Conservation (phyloP, 208 protist species). For the Trypanosomatidae sp. region DNA sequence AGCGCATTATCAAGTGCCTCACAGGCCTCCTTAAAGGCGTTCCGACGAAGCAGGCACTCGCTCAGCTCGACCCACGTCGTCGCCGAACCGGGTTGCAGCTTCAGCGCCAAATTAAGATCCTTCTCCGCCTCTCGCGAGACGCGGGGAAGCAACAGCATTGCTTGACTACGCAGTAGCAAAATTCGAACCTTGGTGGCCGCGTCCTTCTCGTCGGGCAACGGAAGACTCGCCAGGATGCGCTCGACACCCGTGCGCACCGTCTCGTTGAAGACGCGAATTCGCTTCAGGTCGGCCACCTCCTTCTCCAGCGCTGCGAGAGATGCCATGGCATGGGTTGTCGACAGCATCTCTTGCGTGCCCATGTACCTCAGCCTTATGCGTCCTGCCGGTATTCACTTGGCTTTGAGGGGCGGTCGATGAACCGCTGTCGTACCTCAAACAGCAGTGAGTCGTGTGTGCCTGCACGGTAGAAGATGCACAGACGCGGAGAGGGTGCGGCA, state of each 20-base stretch:
- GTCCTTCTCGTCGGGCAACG: slow-evolving; percentile 51
- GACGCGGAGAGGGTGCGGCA: neutral
- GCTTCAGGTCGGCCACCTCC: slow-evolving; percentile 46
- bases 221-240: slow-evolving; percentile 42
- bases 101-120: slow-evolving; percentile 72
- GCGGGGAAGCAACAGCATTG: slow-evolving; percentile 58
- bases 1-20: slow-evolving; percentile 77
- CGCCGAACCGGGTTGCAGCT: slow-evolving; percentile 46
- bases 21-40: slow-evolving; percentile 74
- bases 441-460: neutral
- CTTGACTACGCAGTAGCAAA: slow-evolving; percentile 59
- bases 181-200: slow-evolving; percentile 57
- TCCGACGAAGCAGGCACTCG: slow-evolving; percentile 75
- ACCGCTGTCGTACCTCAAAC: neutral
- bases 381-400: neutral
- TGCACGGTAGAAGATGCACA: neutral
- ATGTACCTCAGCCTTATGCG: neutral
- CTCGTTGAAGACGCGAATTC: slow-evolving; percentile 65
- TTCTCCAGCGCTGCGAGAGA: slow-evolving; percentile 52
- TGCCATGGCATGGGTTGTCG: slow-evolving; percentile 4
- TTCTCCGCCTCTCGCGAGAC: slow-evolving; percentile 77
- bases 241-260: slow-evolving; percentile 47
- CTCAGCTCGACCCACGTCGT: slow-evolving; percentile 78
- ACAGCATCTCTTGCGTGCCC: neutral
- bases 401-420: neutral